Base-by-base conservation (phyloP, 2,329 filamentous ascomycete genomes). In the Geosmithia morbida region DNA sequence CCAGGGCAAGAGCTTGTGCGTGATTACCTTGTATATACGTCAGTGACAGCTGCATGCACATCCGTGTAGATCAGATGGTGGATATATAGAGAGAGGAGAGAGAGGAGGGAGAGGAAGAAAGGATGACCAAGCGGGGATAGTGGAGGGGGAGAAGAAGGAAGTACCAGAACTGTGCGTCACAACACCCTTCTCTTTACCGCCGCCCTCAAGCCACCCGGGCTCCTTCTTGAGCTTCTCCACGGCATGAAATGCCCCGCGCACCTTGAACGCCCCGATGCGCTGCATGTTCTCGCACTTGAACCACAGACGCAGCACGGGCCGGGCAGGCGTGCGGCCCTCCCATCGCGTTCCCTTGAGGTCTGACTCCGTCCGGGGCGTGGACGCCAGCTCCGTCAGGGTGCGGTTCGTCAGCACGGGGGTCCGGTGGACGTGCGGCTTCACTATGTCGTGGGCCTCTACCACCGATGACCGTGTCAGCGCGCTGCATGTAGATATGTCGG, bases 241-340 rank as follows among this genome's bases (percentile, higher is more conserved):
- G 1, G 89, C 88, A 63, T 96, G 87, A 56, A 95, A 96, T 0
- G 89, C 90, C 5, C 90, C 92, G 7, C 90, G 72, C 16, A 81
- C 84, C 67, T 97, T 97, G 71, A 97, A 97, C 1, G 90, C 90
- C 46, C 90, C 92, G 48, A 94, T 80, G 48, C 81, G 79, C 69
- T 97, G 92, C 49, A 87, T 70, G 63, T 96, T 96, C 70, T 97
- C 90, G 64, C 87, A 94, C 69, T 97, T 97, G 76, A 97, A 94
- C 70, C 86, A 92, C 46, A 97, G 71, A 13, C 79, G 72, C 40
- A 95, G 67, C 45, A 67, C 76, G 0, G 87, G 87, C 3, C 61
- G 67, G 1, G 83, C 77, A 0, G 81, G 73, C n/a, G 60, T 58
- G 40, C 71, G 66, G 6, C 72, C 74, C 54, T 74, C 61, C 67